Conservation (phyloP, 2,329 filamentous ascomycete genomes). For the Juglanconis oblonga region DNA sequence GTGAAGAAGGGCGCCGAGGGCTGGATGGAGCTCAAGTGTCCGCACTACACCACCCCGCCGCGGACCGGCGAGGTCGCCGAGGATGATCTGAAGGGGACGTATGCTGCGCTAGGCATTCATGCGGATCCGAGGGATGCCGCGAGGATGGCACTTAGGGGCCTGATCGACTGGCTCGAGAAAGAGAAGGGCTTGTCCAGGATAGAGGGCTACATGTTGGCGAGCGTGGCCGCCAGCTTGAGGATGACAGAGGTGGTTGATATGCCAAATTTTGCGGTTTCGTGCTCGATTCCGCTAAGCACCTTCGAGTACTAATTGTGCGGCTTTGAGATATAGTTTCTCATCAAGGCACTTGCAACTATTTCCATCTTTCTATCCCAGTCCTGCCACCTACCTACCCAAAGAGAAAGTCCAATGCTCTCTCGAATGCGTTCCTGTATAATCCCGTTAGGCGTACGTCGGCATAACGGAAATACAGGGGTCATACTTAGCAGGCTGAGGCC, state of each 20-base stretch:
- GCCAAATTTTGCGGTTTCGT: slow-evolving; percentile 50
- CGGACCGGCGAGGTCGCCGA: slow-evolving; percentile 34
- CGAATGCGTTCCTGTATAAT: slow-evolving; percentile 20
- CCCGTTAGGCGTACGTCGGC: not conserved
- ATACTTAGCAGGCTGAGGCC: slow-evolving; percentile 18
- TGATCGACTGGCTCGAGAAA: slow-evolving; percentile 46
- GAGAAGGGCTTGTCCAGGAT: slow-evolving; percentile 42
- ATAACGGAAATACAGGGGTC: not conserved
- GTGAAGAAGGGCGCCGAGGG: slow-evolving; percentile 37
- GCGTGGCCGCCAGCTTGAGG: slow-evolving; percentile 47
- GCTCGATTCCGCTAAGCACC: slow-evolving; percentile 45
- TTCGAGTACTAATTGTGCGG: slow-evolving; percentile 32
- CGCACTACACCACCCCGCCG: slow-evolving; percentile 43
- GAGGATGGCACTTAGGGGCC: slow-evolving; percentile 43
- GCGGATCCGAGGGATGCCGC: slow-evolving; percentile 45
- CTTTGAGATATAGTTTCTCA: not conserved
- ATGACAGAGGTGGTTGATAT: slow-evolving; percentile 53
- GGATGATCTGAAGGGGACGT: slow-evolving; percentile 41
- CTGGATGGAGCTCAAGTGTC: slow-evolving; percentile 33
- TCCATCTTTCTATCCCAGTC: not conserved
- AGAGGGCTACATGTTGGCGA: slow-evolving; percentile 52
- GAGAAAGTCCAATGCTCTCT: slow-evolving; percentile 21
- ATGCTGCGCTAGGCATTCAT: slow-evolving; percentile 54
- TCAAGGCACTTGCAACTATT: not conserved
- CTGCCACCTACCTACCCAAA: slow-evolving; percentile 21